Conservation (phyloP, 345 rosid genomes). For the Pseudoturritis turrita region DNA sequence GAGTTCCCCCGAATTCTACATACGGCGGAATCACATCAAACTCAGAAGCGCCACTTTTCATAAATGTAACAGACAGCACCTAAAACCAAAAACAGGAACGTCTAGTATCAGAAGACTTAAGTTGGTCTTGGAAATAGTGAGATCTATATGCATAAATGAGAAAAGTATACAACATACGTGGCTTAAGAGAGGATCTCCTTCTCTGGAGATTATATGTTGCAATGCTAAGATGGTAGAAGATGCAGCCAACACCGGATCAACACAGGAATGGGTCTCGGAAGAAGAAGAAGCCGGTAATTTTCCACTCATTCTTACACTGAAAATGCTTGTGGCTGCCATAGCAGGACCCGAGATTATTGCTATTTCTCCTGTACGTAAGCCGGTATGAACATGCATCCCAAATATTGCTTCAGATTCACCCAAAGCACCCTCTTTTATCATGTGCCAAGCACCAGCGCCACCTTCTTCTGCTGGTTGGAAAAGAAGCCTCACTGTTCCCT, state of each 20-base stretch:
- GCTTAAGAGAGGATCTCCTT: slow-evolving; percentile 73
- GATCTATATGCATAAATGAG: background rate
- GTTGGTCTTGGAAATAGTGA: background rate
- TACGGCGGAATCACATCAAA: slow-evolving; percentile 48
- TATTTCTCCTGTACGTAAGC: slow-evolving; percentile 51
- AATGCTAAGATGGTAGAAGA: slow-evolving; percentile 68
- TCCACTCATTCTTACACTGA: slow-evolving; percentile 57
- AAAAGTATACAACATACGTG: slow-evolving; percentile 29
- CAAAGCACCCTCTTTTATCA: slow-evolving; percentile 83
- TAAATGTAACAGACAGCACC: slow-evolving; percentile 72
- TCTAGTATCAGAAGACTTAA: background rate
- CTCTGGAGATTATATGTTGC: slow-evolving; percentile 79
- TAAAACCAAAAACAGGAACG: slow-evolving; percentile 27
- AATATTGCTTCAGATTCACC: slow-evolving; percentile 89
- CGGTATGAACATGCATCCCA: slow-evolving; percentile 56
- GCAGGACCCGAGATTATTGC: slow-evolving; percentile 54
- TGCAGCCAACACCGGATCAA: slow-evolving; percentile 67
- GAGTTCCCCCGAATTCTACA: slow-evolving; percentile 81
- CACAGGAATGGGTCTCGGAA: slow-evolving; percentile 43
- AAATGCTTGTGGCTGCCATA: slow-evolving; percentile 49
- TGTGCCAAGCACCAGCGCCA: slow-evolving; percentile 79
- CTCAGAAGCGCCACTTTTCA: slow-evolving; percentile 56
- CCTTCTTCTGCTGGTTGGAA: slow-evolving; percentile 96
- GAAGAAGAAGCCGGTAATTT: slow-evolving; percentile 50
- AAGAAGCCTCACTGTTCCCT: slow-evolving; percentile 88